Conservation (phyloP, 768 basidiomycete genomes). For the Trametes gibbosa region DNA sequence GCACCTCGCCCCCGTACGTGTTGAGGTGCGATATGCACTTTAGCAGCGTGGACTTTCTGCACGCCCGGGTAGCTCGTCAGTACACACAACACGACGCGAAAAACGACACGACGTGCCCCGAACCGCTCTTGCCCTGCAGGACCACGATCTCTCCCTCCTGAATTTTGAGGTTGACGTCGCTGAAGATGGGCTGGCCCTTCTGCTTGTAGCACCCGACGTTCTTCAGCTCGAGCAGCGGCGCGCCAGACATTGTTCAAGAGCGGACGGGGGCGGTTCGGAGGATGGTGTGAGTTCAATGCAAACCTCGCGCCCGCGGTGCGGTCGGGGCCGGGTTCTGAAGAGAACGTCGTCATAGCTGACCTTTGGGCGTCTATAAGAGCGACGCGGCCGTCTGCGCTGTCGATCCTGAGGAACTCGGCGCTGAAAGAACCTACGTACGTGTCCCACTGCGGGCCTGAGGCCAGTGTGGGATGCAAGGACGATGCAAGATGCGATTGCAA, state of each 20-base stretch:
- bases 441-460: too few relatives aligned
- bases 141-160: slow-evolving; percentile 74
- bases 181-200: slow-evolving; percentile 51
- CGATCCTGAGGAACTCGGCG: neutral
- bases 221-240: slow-evolving; percentile 48
- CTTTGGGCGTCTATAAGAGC: neutral
- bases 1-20: slow-evolving; percentile 62
- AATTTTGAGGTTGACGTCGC: slow-evolving; percentile 58
- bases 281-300: neutral
- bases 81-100: neutral
- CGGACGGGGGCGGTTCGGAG: neutral
- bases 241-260: slow-evolving; percentile 9
- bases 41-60: slow-evolving; percentile 68
- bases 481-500: slow-evolving; percentile 14
- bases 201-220: slow-evolving; percentile 49
- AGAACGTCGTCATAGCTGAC: neutral
- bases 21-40: slow-evolving; percentile 84
- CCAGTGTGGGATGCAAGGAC: neutral
- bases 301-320: too few relatives aligned
- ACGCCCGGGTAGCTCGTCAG: neutral
- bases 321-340: neutral
- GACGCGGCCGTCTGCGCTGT: neutral
- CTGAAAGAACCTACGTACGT: too few relatives aligned
- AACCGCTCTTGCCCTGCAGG: slow-evolving; percentile 77
- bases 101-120: slow-evolving; percentile 46